phyloP scores from a whole-genome alignment of 2,329 filamentous ascomycete species.

The Colletotrichum aenigma region DNA sequence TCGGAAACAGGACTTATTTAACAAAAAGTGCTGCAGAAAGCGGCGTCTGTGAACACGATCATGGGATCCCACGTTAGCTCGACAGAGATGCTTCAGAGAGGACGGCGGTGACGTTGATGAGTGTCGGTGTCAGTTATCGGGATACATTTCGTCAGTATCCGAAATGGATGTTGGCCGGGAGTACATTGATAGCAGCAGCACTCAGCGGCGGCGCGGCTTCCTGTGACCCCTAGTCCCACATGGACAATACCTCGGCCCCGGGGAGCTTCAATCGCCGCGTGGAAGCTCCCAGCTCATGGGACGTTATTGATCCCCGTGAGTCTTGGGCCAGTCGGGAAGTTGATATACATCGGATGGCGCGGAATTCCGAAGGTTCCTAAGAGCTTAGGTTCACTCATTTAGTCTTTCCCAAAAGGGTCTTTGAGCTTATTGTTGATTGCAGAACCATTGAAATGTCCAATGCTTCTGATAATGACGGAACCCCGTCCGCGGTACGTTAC shows the following conservation, averaged over 20 bases:
- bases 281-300: background rate
- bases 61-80: background rate
- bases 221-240: background rate
- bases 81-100: background rate
- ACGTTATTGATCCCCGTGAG: background rate
- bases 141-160: background rate
- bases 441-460: background rate
- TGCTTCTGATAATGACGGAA: background rate
- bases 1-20: background rate
- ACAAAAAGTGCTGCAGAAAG: background rate
- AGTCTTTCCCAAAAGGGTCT: background rate
- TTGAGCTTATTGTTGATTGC: background rate
- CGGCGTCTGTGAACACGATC: background rate
- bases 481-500: background rate
- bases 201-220: background rate
- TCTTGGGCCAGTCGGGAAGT: background rate
- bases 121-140: background rate
- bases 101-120: conserved; percentile 1
- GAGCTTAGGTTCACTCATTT: too few species aligned
- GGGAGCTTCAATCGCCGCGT: background rate
- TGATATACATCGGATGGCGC: background rate
- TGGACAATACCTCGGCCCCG: conserved; percentile 4
- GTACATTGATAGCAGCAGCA: background rate
- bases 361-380: background rate
- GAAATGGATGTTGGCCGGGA: background rate